phyloP scores from a whole-genome alignment of 108 stramenopile species.

The Fistulifera solaris region DNA sequence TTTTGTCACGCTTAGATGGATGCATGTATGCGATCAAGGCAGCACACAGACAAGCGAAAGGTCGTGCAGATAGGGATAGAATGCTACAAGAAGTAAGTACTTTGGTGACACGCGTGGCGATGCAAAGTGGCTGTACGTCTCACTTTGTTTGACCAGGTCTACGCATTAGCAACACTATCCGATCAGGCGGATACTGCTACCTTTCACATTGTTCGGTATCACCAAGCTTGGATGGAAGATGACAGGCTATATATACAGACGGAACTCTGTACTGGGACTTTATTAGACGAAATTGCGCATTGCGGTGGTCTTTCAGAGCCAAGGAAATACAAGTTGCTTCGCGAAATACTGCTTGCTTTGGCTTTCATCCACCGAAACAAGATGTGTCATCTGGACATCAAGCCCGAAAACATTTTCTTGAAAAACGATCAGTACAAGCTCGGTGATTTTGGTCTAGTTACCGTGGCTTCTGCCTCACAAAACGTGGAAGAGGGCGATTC shows the following conservation, averaged over 20 bases:
- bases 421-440: conserved; percentile 89
- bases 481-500: conserved; percentile 92
- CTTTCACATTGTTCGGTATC: conserved; percentile 86
- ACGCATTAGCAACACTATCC: conserved; percentile 73
- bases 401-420: conserved; percentile 91
- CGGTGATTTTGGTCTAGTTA: conserved; percentile 90
- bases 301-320: conserved; percentile 18
- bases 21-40: conserved; percentile 83
- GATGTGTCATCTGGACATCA: conserved; percentile 92
- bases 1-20: conserved; percentile 59
- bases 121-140: background rate
- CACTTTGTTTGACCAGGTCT: conserved; percentile 31
- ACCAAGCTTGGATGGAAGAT: conserved; percentile 88
- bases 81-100: conserved; percentile 73
- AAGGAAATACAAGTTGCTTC: conserved; percentile 64
- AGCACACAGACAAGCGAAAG: conserved; percentile 58
- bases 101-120: background rate
- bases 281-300: conserved; percentile 43
- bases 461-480: conserved; percentile 43
- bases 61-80: conserved; percentile 47
- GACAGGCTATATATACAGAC: conserved; percentile 78
- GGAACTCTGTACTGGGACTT: conserved; percentile 61
- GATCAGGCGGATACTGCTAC: conserved; percentile 65
- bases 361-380: conserved; percentile 76
- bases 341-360: conserved; percentile 81